These are phyloP conservation scores for Zoysia japonica DNA, from an alignment of 176 grass and related monocot species.

Conservation along the genomic window DNA sequence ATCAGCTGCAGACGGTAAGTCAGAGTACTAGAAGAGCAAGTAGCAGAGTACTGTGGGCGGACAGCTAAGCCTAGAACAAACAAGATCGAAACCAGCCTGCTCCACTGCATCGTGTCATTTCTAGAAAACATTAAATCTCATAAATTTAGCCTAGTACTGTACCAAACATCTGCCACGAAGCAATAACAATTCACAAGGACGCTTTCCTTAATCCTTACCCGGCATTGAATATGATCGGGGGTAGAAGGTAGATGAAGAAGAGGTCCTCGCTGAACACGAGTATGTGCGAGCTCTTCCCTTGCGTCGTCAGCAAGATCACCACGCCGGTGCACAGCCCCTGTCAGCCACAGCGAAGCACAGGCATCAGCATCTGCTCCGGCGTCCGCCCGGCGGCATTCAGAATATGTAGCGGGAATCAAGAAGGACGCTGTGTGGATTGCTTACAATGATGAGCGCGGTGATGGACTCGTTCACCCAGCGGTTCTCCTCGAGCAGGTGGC, in stretches of 20 bases:
- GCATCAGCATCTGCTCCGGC: neutral
- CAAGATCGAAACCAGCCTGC: conserved; percentile 29
- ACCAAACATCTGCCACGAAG: conserved; percentile 1
- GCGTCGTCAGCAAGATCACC: conserved; percentile 77
- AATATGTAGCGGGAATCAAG: neutral
- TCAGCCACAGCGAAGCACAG: neutral
- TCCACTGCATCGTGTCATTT: conserved; percentile 13
- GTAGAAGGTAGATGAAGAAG: conserved; percentile 99
- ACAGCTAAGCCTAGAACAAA: conserved; percentile 39
- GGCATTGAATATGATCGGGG: conserved; percentile 98
- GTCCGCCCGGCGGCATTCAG: neutral
- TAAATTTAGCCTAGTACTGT: neutral
- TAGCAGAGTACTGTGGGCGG: neutral
- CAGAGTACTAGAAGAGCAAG: too few relatives aligned
- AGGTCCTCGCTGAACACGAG: conserved; percentile 98
- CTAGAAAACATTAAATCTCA: neutral
- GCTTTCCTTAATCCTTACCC: conserved; percentile 47
- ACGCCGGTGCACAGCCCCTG: conserved; percentile 92
- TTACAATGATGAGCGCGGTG: conserved; percentile 84
- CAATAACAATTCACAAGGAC: neutral
- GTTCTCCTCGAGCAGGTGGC: conserved; percentile 94
- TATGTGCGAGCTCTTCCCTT: conserved; percentile 92
- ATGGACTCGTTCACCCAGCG: conserved; percentile 95
- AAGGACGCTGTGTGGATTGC: neutral
- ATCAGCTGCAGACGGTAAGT: conserved; percentile 16